Evolutionary conservation across 2,329 filamentous ascomycete species (phyloP), one percentile per base, ranked within the genome.

Genomic region (Onygenales sp.): DNA sequence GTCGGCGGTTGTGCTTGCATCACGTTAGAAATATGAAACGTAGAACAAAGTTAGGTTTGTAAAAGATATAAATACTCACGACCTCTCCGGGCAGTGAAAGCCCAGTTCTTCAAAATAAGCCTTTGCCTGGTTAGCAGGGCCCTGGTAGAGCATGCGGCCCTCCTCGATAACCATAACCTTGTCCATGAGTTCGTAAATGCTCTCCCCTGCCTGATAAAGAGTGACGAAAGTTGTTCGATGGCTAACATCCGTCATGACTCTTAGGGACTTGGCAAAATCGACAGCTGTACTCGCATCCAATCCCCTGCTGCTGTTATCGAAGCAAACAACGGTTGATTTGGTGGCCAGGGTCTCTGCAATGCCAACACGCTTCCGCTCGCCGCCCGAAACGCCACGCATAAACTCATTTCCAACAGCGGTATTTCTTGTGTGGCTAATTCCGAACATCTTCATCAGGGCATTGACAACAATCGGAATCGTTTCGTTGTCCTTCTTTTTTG

Each of bases 281-380:
- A 91, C 74, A 4, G 87, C 88, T 0, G 87, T 91, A 1, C 83
- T 87, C 1, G 86, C 84, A 63, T 93, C 87, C 0, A 92, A 73
- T n/a, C 88, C 88, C 47, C 87, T 77, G 0, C 87, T 92, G 0
- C 81, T 85, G 66, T 92, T 92, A 60, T 92, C 87, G 85, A 86
- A 91, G 57, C 83, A 85, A 36, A 87, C 82, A 1, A 91, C 83
- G 0, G 84, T 83, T 0, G 83, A 83, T 66, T 87, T 85, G 6
- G 85, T 85, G 4, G 86, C 84, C 21, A 92, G 70, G 0, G 85
- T 87, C 68, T 92, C 87, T 1, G 86, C 85, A 58, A 92, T 89
- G 21, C 83, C 85, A 7, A 89, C 87, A 63, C 87, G 84, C 67
- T 91, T 92, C 39, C 87, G 74, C 70, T 93, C 88, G 54, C 88